phyloP scores from a whole-genome alignment of 2,329 filamentous ascomycete genomes.

The Aspergillus felis region DNA sequence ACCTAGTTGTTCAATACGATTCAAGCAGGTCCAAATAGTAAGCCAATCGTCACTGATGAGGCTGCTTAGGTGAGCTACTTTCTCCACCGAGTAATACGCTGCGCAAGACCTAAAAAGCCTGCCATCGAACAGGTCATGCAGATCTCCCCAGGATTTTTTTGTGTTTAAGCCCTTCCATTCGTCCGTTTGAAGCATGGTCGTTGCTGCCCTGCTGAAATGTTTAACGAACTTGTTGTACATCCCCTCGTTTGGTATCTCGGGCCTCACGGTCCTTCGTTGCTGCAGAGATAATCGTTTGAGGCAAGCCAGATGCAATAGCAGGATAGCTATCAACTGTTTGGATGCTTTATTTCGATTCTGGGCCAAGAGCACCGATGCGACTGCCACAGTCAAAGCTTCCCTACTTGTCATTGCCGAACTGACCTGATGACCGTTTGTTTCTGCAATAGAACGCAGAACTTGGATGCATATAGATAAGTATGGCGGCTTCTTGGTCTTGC shows the following conservation, averaged over 20 bases:
- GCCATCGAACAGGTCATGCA: conserved; percentile 2
- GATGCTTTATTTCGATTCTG: not conserved
- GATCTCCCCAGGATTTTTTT: not conserved
- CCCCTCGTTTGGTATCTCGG: not conserved
- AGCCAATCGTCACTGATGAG: not conserved
- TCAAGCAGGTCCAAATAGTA: not conserved
- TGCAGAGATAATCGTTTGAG: not conserved
- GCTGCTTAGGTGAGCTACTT: not conserved
- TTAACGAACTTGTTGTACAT: not conserved
- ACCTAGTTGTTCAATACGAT: not conserved
- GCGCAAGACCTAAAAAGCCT: not conserved
- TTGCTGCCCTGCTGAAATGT: not conserved
- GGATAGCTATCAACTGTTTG: not conserved
- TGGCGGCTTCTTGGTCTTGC: not conserved
- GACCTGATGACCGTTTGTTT: not conserved
- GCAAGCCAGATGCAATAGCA: not conserved
- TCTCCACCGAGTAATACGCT: not conserved
- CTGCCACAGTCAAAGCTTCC: not conserved
- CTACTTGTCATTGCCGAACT: not conserved
- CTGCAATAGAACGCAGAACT: not conserved
- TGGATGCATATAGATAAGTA: not conserved
- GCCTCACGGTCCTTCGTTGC: not conserved
- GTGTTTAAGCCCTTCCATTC: not conserved
- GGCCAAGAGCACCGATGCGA: not conserved
- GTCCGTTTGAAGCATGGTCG: not conserved